phyloP scores from a whole-genome alignment of 306 rosid species.

The Trifolium subterraneum region DNA sequence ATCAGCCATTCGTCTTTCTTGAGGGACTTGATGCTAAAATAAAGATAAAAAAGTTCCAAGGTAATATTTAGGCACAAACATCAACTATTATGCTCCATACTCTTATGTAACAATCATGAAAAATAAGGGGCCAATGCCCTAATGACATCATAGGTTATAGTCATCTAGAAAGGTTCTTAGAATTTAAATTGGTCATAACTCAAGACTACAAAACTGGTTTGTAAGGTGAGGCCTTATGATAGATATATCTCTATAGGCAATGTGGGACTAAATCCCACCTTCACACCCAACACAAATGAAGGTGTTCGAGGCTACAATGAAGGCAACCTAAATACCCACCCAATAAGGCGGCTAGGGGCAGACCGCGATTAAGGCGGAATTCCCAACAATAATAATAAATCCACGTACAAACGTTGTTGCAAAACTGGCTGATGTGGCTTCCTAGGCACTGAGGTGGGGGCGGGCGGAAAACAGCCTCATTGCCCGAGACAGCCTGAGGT shows the following conservation, averaged over 20 bases:
- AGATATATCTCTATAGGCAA: neutral
- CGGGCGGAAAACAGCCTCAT: neutral
- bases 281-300: conserved; percentile 1
- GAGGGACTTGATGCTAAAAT: conserved; percentile 75
- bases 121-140: neutral
- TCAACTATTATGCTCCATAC: conserved; percentile 21
- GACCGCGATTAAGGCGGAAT: neutral
- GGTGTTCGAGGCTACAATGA: neutral
- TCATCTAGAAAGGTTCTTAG: neutral
- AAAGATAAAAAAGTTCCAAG: conserved; percentile 22
- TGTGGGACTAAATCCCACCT: conserved; percentile 6
- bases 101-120: conserved; percentile 2
- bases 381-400: neutral
- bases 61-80: conserved; percentile 21
- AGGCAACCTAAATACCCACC: neutral
- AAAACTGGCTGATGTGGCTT: conserved; percentile 15
- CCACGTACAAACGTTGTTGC: neutral
- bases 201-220: neutral
- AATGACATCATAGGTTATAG: neutral
- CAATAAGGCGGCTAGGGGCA: neutral
- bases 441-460: neutral
- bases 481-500: neutral
- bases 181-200: neutral
- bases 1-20: conserved; percentile 84
- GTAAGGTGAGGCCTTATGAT: neutral